Base-by-base conservation (phyloP, 805 yeast genomes). In the Peterozyma toletana region DNA sequence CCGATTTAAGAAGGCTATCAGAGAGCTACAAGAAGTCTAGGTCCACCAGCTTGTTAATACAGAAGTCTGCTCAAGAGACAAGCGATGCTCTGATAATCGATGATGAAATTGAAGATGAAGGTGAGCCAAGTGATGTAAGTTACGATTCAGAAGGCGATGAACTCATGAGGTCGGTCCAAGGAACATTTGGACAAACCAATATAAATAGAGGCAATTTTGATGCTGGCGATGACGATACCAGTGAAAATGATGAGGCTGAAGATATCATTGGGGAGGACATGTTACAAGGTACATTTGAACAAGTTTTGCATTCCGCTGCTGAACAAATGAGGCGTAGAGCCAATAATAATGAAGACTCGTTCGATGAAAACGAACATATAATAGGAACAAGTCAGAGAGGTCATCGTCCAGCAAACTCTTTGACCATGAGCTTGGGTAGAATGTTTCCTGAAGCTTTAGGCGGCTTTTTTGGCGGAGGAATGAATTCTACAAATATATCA, bases 1-100 rank as follows among this genome's bases (percentile, higher is more conserved):
- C 53, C 0, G 57, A 69, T 3, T 50, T 75, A 21, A 53, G 67
- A 45, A 49, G 65, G 13, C 57, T 53, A 45, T 62, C 67, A 2
- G 59, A 57, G 40, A 52, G 57, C 10, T 45, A 48, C 15, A 42
- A 47, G 27, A 35, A 42, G 30, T 39, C 44, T 7, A 30, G 45
- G n/a, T 42, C 42, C n/a, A 42, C 48, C 27, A 41, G 44, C 30
- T 36, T 38, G 33, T 35, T 41, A 11, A 41, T 37, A 35, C 42
- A 38, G 33, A 40, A 40, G 54, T 55, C 11, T 45, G 54, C 35
- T 42, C 54, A 38, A 44, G 61, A 46, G 43, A 48, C 33, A 33
- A 42, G 35, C 30, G 48, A 30, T 29, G 16, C 21, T 16, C 30
- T 38, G 14, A 37, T 37, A 14, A 39, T 18, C 33, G 43, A 33